Conservation (phyloP, 1,284 basidiomycete genomes). For the Ustilago sp. region DNA sequence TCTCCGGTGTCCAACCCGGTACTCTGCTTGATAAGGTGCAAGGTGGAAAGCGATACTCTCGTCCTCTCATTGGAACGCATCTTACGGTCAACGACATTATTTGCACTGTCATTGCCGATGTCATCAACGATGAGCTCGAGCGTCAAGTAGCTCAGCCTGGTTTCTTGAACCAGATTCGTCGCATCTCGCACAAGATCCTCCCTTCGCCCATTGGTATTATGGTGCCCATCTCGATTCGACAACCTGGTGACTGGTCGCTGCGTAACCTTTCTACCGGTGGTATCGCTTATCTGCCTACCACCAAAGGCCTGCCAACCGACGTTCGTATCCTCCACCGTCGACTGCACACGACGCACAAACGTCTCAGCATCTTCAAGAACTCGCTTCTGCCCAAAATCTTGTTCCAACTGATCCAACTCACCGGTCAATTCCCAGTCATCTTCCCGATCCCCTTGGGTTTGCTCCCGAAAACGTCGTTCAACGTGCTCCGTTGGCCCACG, state of each 20-base stretch:
- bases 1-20: constrained; percentile 61
- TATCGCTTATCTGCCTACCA: constrained; percentile 60
- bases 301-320: constrained; percentile 33
- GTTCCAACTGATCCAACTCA: constrained; percentile 54
- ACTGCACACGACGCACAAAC: constrained; percentile 54
- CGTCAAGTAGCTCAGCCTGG: constrained; percentile 30
- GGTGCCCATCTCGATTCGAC: constrained; percentile 66
- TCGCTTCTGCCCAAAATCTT: constrained; percentile 54
- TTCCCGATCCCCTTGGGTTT: constrained; percentile 43
- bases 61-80: constrained; percentile 51
- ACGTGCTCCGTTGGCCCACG: constrained; percentile 26
- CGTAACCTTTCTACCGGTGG: constrained; percentile 65
- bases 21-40: constrained; percentile 46
- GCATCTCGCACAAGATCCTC: constrained; percentile 41
- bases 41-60: constrained; percentile 32
- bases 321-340: constrained; percentile 47
- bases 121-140: constrained; percentile 57
- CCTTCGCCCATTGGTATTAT: constrained; percentile 56
- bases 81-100: constrained; percentile 68
- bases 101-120: constrained; percentile 62
- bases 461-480: constrained; percentile 24
- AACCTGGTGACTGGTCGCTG: constrained; percentile 60
- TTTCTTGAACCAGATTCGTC: constrained; percentile 23
- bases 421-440: constrained; percentile 53
- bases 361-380: constrained; percentile 61